Percentiles rank a stretch among this genome's conserved stretches.
phyloP scores from a whole-genome alignment of 805 yeast species.

The Suhomyces prunicola region DNA sequence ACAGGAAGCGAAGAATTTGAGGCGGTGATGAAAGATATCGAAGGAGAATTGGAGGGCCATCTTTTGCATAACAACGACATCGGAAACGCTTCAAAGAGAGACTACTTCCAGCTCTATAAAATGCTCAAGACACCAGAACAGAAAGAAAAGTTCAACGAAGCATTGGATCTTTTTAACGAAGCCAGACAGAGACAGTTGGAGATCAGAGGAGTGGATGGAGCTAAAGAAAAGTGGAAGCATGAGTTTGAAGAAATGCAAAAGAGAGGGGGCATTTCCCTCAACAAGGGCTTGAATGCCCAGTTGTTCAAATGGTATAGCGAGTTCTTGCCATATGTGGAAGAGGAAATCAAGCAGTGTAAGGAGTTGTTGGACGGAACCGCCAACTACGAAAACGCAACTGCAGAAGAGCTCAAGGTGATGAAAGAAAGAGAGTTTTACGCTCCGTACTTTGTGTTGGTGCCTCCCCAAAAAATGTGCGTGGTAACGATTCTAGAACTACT shows the following conservation, averaged over 20 bases:
- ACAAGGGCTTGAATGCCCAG: conserved; percentile 64
- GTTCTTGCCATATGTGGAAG: conserved; percentile 65
- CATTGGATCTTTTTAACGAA: conserved; percentile 67
- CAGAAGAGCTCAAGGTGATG: conserved; percentile 23
- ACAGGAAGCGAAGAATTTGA: conserved; percentile 19
- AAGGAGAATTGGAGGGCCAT: conserved; percentile 22
- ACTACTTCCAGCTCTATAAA: conserved; percentile 67
- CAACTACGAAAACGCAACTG: conserved; percentile 17
- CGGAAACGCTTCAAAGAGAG: conserved; percentile 39
- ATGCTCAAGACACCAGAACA: conserved; percentile 44
- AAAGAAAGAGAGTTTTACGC: conserved; percentile 60
- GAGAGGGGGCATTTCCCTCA: conserved; percentile 54
- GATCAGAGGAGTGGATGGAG: conserved; percentile 75
- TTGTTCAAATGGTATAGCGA: conserved; percentile 83
- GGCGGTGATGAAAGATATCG: conserved; percentile 25
- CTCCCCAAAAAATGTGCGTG: conserved; percentile 78
- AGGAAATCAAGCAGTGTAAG: conserved; percentile 59
- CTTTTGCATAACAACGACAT: conserved; percentile 18
- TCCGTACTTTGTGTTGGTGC: conserved; percentile 69
- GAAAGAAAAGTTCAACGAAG: conserved; percentile 52
- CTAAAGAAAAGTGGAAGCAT: conserved; percentile 84
- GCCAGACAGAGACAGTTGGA: conserved; percentile 78
- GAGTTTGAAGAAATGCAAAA: conserved; percentile 65
- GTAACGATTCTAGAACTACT: conserved; percentile 80
- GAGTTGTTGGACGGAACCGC: conserved; percentile 33